Base-by-base conservation (phyloP, 164 flowering plant species). In the Malania oleifera region DNA sequence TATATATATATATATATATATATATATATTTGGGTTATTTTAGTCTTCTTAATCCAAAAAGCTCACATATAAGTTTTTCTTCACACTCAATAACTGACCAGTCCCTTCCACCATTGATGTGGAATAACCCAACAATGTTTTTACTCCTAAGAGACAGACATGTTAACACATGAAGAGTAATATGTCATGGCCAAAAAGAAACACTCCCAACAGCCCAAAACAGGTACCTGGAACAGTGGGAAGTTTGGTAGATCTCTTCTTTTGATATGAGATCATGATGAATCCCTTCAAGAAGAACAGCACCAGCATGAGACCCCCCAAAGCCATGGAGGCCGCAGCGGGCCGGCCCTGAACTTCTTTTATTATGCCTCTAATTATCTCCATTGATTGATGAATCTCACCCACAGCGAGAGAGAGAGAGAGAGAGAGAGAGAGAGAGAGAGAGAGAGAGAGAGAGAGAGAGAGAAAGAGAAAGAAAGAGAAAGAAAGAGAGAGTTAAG, bases 151-250 rank as follows among this genome's bases (percentile, higher is more conserved):
- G n/a, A n/a, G n/a, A n/a, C n/a, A n/a, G n/a, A n/a, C n/a, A n/a
- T n/a, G n/a, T n/a, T n/a, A n/a, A n/a, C n/a, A n/a, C n/a, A n/a
- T n/a, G n/a, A n/a, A n/a, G n/a, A n/a, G n/a, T n/a, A n/a, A n/a
- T 9, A 5, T 9, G 5, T 31, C 7, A 31, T 31, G 9, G 37
- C 9, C 9, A 31, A 4, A 4, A 31, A 31, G 37, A 31, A 31
- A 5, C 5, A 4, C 9, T 31, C 13, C 13, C 41, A 12, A 5
- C 13, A 1, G 41, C 7, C 26, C 7, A 31, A 37, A 29, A 0
- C 9, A 35, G 45, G 29, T 67, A 79, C 82, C 76, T 23, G 82
- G 78, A 5, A 69, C 60, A 45, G 70, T 58, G 15, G 74, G 68
- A 47, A 55, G 64, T 1, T 22, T 23, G 49, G 25, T 4, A 10